Evolutionary conservation across 768 basidiomycete species (phyloP).

Genomic region (Paxillus ammoniavirescens): DNA sequence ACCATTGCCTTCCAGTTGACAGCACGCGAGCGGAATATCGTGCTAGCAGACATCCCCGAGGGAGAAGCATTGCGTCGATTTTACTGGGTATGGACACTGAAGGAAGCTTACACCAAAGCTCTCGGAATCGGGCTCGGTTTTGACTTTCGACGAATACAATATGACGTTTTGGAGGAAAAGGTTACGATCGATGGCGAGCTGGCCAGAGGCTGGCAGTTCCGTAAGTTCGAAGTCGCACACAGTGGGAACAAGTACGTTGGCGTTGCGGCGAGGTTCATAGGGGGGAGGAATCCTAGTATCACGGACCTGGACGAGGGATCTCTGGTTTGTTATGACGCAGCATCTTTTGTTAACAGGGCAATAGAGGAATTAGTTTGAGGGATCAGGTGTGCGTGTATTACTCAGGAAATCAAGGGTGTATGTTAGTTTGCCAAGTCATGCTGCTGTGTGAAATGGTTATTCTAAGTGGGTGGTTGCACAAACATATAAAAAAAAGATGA

Average conservation of each 20-base stretch:
- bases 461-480: conserved; percentile 5
- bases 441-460: background rate
- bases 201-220: conserved; percentile 67
- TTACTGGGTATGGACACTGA: conserved; percentile 87
- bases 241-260: conserved; percentile 59
- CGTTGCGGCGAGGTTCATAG: conserved; percentile 61
- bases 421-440: background rate
- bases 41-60: conserved; percentile 40
- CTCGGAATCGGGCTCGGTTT: conserved; percentile 82
- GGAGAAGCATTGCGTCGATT: conserved; percentile 58
- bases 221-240: conserved; percentile 53
- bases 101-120: conserved; percentile 91
- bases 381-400: conserved; percentile 12
- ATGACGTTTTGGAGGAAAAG: conserved; percentile 48
- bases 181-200: conserved; percentile 59
- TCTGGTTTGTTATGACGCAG: conserved; percentile 46
- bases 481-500: background rate
- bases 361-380: conserved; percentile 39
- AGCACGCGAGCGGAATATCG: conserved; percentile 29
- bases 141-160: conserved; percentile 76
- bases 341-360: conserved; percentile 46
- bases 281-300: conserved; percentile 37
- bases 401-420: conserved; percentile 16
- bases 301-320: conserved; percentile 36
- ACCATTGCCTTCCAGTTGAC: conserved; percentile 37